Evolutionary conservation across 352 stramenopile genomes (phyloP), one percentile per base, ranked within the genome.

Genomic region (Plasmopara halstedii): DNA sequence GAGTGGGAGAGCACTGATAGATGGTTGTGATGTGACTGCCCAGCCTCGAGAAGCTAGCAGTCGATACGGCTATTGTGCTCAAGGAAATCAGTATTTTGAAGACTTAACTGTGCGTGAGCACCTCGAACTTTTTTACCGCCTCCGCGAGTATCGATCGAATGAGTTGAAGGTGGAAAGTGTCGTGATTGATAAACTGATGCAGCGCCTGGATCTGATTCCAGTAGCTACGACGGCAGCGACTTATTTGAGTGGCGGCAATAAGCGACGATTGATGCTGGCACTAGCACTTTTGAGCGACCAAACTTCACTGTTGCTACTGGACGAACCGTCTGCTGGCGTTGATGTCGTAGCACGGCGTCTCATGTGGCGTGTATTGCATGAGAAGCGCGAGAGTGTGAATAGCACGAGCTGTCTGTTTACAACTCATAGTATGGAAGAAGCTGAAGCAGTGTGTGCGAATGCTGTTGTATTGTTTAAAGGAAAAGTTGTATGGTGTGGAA

Each of bases 371-470:
- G 67, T 88, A 14, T 46, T 92, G 20, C 51, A 85, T 40, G 67
- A 78, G 7, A 86, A 84, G 36, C 70, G 64, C 0, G 51, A 75
- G 35, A 70, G 59, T 18, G 52, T 62, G 10, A 58, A 62, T 22
- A 53, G 67, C 13, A 69, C 67, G 35, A 83, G 73, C 50, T 92
- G 80, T 18, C 46, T 92, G 43, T 92, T 92, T 41, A 92, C 80
- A 20, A 92, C 80, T 3, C 80, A 92, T 51, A 89, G 80, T 26
- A 88, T 92, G 75, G 80, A 92, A 43, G 80, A 92, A 38, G 77
- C 80, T 3, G 80, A 92, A 23, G 77, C 80, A 4, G 80, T 92
- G 36, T 92, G 80, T 42, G 78, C 77, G 4, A 89, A 88, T 35
- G 80, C 80, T 1, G 64, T 92, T 14, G 76, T 92, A 37, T 54